phyloP scores from a whole-genome alignment of 208 protist species.

The Naegleria gruberi region DNA sequence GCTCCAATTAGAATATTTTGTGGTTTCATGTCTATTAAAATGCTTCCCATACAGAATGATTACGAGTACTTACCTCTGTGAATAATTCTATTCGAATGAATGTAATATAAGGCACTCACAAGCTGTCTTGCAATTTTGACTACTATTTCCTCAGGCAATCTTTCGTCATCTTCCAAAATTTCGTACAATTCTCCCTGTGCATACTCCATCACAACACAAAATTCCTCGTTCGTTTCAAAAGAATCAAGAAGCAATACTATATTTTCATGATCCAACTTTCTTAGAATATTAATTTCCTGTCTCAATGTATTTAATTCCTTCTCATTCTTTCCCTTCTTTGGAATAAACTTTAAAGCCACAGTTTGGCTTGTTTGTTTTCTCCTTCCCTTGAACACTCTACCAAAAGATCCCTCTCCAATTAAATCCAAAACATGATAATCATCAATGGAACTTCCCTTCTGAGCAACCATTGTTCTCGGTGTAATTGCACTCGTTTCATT shows the following conservation, averaged over 20 bases:
- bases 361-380: constrained; percentile 77
- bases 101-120: background rate
- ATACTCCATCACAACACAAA: constrained; percentile 84
- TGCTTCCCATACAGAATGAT: too few species aligned
- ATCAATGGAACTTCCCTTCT: too few species aligned
- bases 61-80: constrained; percentile 55
- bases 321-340: constrained; percentile 83
- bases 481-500: too few species aligned
- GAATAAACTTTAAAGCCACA: constrained; percentile 96
- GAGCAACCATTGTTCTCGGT: too few species aligned
- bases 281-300: constrained; percentile 90
- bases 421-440: constrained; percentile 80
- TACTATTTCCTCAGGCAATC: constrained; percentile 7
- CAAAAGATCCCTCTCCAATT: constrained; percentile 96
- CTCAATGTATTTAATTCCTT: constrained; percentile 80
- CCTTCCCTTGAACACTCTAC: constrained; percentile 90
- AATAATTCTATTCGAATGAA: background rate
- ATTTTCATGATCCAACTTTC: constrained; percentile 83
- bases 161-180: background rate
- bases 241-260: constrained; percentile 91
- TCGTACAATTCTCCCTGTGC: constrained; percentile 80
- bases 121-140: background rate
- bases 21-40: constrained; percentile 84
- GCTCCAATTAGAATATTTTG: constrained; percentile 90
- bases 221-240: constrained; percentile 88